Evolutionary conservation across 2,329 filamentous ascomycete species (phyloP).

Genomic region (Coniochaeta sp.): DNA sequence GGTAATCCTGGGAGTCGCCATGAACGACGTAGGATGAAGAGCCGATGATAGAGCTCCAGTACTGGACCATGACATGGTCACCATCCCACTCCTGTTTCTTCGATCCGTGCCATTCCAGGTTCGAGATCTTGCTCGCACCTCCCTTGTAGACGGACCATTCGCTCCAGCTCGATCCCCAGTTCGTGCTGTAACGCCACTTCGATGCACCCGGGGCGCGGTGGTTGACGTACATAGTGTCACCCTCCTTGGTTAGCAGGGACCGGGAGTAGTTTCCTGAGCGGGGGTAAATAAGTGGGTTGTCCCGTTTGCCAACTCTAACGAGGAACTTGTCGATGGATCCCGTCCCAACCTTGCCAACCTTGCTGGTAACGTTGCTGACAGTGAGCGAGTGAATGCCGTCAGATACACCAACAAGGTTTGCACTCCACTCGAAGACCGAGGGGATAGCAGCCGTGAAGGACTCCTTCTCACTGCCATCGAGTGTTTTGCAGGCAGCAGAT

Average conservation of each 20-base stretch:
- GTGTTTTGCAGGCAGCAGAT: constrained; percentile 33
- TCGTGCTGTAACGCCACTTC: constrained; percentile 56
- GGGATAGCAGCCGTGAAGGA: constrained; percentile 45
- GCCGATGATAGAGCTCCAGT: constrained; percentile 52
- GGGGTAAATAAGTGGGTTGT: constrained; percentile 56
- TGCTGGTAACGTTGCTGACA: constrained; percentile 42
- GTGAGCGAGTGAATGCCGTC: constrained; percentile 55
- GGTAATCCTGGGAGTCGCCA: constrained; percentile 37
- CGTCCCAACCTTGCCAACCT: constrained; percentile 32
- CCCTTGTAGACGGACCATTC: constrained; percentile 50
- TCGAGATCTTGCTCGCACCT: constrained; percentile 37
- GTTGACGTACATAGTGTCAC: constrained; percentile 30
- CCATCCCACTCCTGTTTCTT: constrained; percentile 51
- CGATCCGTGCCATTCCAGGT: constrained; percentile 51
- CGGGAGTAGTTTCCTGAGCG: constrained; percentile 49
- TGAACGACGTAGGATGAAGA: constrained; percentile 56
- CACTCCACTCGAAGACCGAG: constrained; percentile 46
- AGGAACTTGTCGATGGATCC: constrained; percentile 52
- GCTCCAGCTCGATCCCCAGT: constrained; percentile 53
- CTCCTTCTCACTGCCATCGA: constrained; percentile 25
- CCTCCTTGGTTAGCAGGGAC: constrained; percentile 35
- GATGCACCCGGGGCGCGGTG: constrained; percentile 56
- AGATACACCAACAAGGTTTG: constrained; percentile 46
- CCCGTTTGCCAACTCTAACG: constrained; percentile 47
- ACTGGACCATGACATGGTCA: constrained; percentile 56